Evolutionary conservation across 768 basidiomycete genomes (phyloP).

Genomic region (Daedalea quercina): DNA sequence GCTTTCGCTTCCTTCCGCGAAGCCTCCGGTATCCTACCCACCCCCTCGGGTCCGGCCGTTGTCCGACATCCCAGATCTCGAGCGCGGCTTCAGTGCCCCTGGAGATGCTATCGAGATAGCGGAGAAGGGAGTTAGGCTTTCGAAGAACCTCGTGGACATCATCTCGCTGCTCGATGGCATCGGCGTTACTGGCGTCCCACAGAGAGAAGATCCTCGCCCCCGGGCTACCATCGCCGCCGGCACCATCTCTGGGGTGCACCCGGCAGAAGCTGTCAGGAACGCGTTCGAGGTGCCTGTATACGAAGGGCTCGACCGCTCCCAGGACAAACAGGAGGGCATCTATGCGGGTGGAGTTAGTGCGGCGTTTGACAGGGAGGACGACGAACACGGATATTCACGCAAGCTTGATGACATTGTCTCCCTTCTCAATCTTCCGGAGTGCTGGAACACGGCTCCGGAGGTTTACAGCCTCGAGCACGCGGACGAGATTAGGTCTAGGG

Average conservation of each 20-base stretch:
- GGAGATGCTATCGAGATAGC: background rate
- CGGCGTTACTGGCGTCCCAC: background rate
- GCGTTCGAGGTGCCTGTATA: background rate
- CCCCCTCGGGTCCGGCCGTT: background rate
- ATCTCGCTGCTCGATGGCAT: constrained; percentile 6
- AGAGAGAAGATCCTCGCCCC: background rate
- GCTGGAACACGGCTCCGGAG: background rate
- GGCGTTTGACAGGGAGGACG: background rate
- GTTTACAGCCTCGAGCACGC: background rate
- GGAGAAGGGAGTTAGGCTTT: background rate
- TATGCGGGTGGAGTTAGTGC: background rate
- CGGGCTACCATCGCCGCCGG: background rate
- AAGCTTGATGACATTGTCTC: background rate
- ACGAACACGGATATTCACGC: background rate
- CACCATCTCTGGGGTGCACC: background rate
- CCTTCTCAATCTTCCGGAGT: background rate
- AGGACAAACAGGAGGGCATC: no score
- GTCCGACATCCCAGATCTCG: background rate
- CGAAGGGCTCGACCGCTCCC: background rate
- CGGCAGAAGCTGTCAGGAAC: background rate
- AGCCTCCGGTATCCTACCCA: background rate
- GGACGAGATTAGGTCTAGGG: background rate
- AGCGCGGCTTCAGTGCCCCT: background rate
- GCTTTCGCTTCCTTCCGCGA: background rate
- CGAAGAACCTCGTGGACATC: constrained; percentile 9